Conservation (phyloP, 306 rosid species). For the Corylus americana region DNA sequence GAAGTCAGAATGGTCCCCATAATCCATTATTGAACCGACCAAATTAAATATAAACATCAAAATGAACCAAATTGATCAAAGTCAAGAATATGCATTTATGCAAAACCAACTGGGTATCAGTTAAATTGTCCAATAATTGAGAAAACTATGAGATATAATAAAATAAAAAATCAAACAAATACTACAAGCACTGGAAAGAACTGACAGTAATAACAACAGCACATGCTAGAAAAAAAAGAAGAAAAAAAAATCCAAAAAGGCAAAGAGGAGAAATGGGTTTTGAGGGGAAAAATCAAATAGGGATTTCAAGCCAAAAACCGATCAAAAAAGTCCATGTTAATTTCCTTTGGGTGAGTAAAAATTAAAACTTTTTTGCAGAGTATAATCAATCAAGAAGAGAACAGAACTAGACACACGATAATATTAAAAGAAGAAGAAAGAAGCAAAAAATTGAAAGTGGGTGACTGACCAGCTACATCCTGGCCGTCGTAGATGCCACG, state of each 20-base stretch:
- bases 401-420: constrained; percentile 3
- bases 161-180: not conserved
- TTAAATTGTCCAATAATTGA: not conserved
- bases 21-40: constrained; percentile 20
- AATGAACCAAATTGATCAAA: constrained; percentile 22
- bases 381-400: constrained; percentile 26
- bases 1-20: constrained; percentile 22
- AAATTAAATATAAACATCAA: constrained; percentile 24
- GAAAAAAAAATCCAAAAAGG: not conserved
- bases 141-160: not conserved
- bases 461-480: constrained; percentile 84
- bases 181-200: not conserved
- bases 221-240: not conserved
- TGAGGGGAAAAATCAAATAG: not conserved
- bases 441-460: not conserved
- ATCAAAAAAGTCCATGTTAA: not conserved
- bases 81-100: constrained; percentile 13
- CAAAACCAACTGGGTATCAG: constrained; percentile 23
- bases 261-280: not conserved
- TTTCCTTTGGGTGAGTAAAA: not conserved
- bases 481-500: constrained; percentile 87
- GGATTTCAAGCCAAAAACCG: not conserved
- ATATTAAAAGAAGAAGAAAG: not conserved
- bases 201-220: not conserved
- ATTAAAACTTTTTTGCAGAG: not conserved